These are phyloP conservation scores for Salix purpurea DNA, from an alignment of 345 rosid genomes.

Conservation along the genomic window DNA sequence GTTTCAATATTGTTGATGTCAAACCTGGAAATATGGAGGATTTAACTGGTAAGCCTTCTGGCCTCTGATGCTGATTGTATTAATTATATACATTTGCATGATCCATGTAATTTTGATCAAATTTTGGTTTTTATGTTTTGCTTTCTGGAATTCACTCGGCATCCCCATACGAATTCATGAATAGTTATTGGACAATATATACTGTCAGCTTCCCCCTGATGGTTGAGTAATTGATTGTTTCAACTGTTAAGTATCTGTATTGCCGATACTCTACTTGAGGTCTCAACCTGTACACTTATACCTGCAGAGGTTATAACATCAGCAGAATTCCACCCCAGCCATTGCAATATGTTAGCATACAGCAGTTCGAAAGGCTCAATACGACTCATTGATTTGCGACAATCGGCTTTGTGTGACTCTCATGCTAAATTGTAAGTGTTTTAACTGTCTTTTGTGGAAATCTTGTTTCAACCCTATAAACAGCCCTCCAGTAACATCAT, in stretches of 20 bases:
- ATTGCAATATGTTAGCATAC: conserved; percentile 88
- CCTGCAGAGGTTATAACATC: conserved; percentile 97
- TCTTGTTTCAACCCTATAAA: neutral
- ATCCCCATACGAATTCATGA: neutral
- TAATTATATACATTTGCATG: neutral
- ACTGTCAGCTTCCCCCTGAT: neutral
- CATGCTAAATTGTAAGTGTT: conserved; percentile 81
- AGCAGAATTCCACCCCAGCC: conserved; percentile 96
- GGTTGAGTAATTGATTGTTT: neutral
- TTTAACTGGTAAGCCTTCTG: conserved; percentile 63
- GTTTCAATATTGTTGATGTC: conserved; percentile 95
- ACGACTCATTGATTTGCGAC: conserved; percentile 94
- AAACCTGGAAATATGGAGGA: conserved; percentile 99
- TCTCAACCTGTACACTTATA: conserved; percentile 7
- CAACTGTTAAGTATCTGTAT: neutral
- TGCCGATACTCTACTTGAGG: neutral
- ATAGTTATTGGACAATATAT: neutral
- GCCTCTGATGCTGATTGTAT: neutral
- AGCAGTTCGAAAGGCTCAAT: conserved; percentile 99
- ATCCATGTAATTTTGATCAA: neutral
- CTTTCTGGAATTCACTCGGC: neutral
- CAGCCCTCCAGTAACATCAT: neutral
- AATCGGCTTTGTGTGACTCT: conserved; percentile 92
- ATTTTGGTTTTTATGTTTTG: neutral
- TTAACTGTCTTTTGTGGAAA: neutral